Percentiles rank a stretch among this genome's conserved stretches.
phyloP scores from a whole-genome alignment of 2,329 filamentous ascomycete genomes.

The Kalmusia sp. region DNA sequence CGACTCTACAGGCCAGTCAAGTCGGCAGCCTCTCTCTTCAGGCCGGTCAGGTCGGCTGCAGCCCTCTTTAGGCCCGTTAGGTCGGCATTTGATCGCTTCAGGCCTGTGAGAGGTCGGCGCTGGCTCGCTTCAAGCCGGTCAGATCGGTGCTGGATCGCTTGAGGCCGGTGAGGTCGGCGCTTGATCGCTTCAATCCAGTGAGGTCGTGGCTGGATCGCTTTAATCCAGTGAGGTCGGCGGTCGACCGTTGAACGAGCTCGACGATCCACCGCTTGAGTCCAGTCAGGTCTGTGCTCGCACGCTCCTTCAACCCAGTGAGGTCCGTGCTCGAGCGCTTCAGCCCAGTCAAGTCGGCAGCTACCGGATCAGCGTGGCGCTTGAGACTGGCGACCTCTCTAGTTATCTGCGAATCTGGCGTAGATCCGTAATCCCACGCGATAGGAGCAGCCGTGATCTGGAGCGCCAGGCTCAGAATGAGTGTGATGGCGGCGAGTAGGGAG shows the following conservation, averaged over 20 bases:
- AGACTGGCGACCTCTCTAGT: background rate
- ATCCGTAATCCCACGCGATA: background rate
- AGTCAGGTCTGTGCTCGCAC: background rate
- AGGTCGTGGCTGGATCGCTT: slow-evolving; percentile 1
- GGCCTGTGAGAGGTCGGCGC: background rate
- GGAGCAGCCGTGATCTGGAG: slow-evolving; percentile 2
- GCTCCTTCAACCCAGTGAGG: slow-evolving; percentile 2
- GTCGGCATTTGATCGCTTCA: background rate
- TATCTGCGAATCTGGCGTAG: background rate
- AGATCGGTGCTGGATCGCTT: background rate
- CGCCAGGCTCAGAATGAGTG: background rate
- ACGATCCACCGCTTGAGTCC: background rate
- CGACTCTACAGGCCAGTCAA: background rate
- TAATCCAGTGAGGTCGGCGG: background rate
- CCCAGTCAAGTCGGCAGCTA: slow-evolving; percentile 1
- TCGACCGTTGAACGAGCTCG: too few relatives aligned
- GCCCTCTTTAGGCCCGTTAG: background rate
- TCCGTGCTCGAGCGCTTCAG: slow-evolving; percentile 5
- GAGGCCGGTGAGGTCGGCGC: background rate
- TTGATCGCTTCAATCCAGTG: background rate
- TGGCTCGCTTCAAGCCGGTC: background rate
- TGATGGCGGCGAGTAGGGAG: background rate
- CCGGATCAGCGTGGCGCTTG: slow-evolving; percentile 3
- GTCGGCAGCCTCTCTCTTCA: background rate
- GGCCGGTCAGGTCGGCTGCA: background rate